Evolutionary conservation across 768 basidiomycete species (phyloP).

Genomic region (Rhizopogon salebrosus): DNA sequence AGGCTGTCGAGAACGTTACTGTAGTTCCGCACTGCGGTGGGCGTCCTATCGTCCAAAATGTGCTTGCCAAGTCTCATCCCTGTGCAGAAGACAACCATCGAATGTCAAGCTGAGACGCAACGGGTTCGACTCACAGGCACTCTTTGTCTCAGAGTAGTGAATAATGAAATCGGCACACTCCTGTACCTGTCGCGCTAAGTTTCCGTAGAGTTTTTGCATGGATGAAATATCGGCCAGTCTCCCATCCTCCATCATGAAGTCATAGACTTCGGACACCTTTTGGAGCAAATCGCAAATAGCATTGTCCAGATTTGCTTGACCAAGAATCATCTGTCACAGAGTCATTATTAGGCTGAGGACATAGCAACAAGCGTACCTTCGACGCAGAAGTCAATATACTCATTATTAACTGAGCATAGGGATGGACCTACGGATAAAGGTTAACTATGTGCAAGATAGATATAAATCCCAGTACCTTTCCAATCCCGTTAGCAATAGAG

Average conservation of each 20-base stretch:
- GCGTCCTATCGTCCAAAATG: neutral
- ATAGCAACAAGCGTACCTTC: neutral
- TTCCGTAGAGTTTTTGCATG: conserved; percentile 6
- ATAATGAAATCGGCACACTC: neutral
- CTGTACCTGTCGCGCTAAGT: too few relatives aligned
- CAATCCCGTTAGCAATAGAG: neutral
- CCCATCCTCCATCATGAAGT: neutral
- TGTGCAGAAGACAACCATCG: neutral
- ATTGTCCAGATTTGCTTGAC: neutral
- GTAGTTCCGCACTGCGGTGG: neutral
- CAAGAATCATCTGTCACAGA: neutral
- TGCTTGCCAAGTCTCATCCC: neutral
- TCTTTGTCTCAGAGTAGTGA: neutral
- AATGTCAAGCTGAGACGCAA: too few relatives aligned
- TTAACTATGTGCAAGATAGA: neutral
- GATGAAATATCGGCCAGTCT: conserved; percentile 1
- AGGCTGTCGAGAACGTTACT: neutral
- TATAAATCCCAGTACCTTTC: neutral
- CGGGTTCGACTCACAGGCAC: neutral
- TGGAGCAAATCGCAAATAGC: neutral
- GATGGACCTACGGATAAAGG: neutral
- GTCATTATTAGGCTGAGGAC: too few relatives aligned
- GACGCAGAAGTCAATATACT: neutral
- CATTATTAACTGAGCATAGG: neutral
- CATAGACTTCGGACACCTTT: neutral